These are phyloP conservation scores for Fulvia fulva DNA, from an alignment of 2,329 filamentous ascomycete genomes.

Conservation along the genomic window DNA sequence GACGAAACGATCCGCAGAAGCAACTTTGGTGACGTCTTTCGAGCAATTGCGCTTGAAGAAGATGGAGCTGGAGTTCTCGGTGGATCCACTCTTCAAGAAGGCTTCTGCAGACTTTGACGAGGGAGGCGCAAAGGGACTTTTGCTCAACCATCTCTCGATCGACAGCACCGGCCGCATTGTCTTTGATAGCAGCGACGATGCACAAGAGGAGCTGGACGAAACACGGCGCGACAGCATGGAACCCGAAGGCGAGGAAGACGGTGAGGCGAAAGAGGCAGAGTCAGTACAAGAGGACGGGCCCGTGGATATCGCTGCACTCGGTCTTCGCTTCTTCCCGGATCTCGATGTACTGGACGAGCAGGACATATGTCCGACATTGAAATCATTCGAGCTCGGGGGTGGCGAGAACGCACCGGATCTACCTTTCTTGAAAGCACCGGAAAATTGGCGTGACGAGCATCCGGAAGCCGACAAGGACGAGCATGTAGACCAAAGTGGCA, in stretches of 20 bases:
- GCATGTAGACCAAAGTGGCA: slow-evolving; percentile 46
- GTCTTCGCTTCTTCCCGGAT: slow-evolving; percentile 80
- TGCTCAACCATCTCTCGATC: slow-evolving; percentile 95
- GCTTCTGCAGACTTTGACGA: slow-evolving; percentile 98
- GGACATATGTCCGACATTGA: slow-evolving; percentile 91
- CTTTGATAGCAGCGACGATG: slow-evolving; percentile 95
- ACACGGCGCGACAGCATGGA: slow-evolving; percentile 36
- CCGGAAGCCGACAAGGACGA: slow-evolving; percentile 54
- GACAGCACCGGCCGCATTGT: slow-evolving; percentile 89
- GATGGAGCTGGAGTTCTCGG: slow-evolving; percentile 92
- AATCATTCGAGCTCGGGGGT: slow-evolving; percentile 87
- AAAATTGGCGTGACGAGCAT: slow-evolving; percentile 71
- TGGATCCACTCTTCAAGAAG: slow-evolving; percentile 98
- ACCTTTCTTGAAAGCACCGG: slow-evolving; percentile 78
- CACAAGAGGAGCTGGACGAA: slow-evolving; percentile 48
- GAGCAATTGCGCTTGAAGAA: slow-evolving; percentile 89
- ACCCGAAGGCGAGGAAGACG: slow-evolving; percentile 42
- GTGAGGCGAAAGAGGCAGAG: slow-evolving; percentile 45
- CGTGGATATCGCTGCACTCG: slow-evolving; percentile 73
- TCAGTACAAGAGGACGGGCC: slow-evolving; percentile 57
- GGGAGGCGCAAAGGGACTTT: slow-evolving; percentile 88
- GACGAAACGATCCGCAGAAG: slow-evolving; percentile 74
- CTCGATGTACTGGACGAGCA: slow-evolving; percentile 72
- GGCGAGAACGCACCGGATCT: slow-evolving; percentile 81
- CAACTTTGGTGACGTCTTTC: slow-evolving; percentile 88